These are phyloP conservation scores for Nicotiana tabacum DNA, from an alignment of 257 asterid species.

Conservation along the genomic window DNA sequence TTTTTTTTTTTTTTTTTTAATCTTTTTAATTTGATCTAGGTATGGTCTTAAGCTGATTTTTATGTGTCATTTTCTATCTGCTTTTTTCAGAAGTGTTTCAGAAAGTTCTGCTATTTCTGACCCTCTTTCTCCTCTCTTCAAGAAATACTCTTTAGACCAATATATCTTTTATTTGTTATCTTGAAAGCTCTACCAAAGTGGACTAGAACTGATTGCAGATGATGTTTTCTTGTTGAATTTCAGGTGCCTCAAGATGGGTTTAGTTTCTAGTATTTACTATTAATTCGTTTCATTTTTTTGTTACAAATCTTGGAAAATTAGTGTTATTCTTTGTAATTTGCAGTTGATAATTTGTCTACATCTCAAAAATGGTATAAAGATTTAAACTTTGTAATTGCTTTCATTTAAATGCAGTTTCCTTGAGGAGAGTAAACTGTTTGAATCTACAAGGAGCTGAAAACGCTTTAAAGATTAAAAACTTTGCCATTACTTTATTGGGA, in stretches of 20 bases:
- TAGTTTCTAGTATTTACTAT: background rate
- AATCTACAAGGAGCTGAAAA: no score
- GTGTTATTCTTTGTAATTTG: background rate
- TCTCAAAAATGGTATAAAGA: background rate
- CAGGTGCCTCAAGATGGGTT: background rate
- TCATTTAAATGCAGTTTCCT: background rate
- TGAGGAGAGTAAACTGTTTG: no score
- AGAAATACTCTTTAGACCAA: background rate
- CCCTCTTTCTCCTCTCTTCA: background rate
- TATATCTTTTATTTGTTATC: background rate
- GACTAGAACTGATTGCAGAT: background rate
- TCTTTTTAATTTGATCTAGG: background rate
- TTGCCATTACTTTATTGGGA: background rate
- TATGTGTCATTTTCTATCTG: background rate
- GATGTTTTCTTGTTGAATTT: background rate
- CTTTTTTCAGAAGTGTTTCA: background rate
- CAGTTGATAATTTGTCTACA: background rate
- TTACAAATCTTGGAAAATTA: background rate
- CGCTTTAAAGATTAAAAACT: background rate
- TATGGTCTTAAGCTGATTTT: background rate
- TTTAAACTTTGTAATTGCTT: background rate
- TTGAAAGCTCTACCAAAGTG: background rate
- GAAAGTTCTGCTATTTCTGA: background rate
- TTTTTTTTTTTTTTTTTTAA: background rate
- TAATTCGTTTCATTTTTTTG: background rate